phyloP scores from a whole-genome alignment of 805 yeast genomes.

The Debaryomyces maramus region DNA sequence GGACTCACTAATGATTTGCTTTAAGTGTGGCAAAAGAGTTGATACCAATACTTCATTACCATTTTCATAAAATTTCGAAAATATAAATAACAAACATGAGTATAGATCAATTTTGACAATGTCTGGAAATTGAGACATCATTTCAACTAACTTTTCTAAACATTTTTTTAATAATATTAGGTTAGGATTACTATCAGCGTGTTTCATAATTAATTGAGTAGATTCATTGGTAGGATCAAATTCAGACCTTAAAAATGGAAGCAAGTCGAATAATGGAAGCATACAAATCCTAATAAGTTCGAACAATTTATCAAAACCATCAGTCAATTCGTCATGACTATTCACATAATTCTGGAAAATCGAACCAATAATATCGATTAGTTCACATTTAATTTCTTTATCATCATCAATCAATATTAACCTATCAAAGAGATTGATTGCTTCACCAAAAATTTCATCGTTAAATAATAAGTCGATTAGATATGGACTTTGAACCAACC shows the following conservation, averaged over 20 bases:
- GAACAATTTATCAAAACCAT: conserved; percentile 69
- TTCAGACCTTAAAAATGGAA: conserved; percentile 60
- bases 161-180: conserved; percentile 47
- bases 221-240: conserved; percentile 30
- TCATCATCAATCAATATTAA: conserved; percentile 61
- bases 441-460: conserved; percentile 70
- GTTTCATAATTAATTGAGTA: conserved; percentile 26
- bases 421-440: conserved; percentile 73
- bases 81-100: conserved; percentile 65
- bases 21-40: conserved; percentile 46
- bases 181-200: conserved; percentile 37
- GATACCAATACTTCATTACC: conserved; percentile 45
- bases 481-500: conserved; percentile 56
- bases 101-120: conserved; percentile 69
- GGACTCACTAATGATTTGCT: conserved; percentile 29
- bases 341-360: conserved; percentile 28
- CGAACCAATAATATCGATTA: conserved; percentile 36
- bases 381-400: conserved; percentile 57
- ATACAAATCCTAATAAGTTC: conserved; percentile 73
- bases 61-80: conserved; percentile 55
- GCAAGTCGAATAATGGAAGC: conserved; percentile 56
- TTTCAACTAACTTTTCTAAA: conserved; percentile 54
- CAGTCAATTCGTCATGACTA: conserved; percentile 42
- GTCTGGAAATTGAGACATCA: conserved; percentile 65
- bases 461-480: conserved; percentile 61